A percentile compares a stretch with the other conserved stretches of the same genome.
These are phyloP conservation scores for Xylogone sp. DNA, from an alignment of 2,329 filamentous ascomycete species.

Conservation along the genomic window DNA sequence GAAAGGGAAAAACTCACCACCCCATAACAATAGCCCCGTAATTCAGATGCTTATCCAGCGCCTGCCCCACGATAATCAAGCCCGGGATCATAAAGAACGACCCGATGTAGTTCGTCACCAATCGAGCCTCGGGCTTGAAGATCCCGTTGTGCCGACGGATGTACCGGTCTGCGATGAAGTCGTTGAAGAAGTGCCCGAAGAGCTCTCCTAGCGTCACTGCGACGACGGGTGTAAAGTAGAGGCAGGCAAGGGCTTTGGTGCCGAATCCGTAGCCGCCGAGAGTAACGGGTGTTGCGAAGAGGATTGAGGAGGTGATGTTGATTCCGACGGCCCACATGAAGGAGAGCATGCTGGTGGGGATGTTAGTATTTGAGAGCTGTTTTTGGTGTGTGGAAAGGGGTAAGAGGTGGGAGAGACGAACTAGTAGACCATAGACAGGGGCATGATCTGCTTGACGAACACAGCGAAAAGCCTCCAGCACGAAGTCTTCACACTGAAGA, in stretches of 20 bases:
- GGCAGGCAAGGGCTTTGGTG: slow-evolving; percentile 13
- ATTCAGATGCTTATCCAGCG: slow-evolving; percentile 11
- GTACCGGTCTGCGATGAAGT: slow-evolving; percentile 21
- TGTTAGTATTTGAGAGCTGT: neutral
- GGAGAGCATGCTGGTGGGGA: slow-evolving; percentile 5
- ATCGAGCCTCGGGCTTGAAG: slow-evolving; percentile 8
- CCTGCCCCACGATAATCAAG: slow-evolving; percentile 18
- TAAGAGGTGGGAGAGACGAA: neutral
- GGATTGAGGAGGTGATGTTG: slow-evolving; percentile 20
- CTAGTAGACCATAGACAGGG: slow-evolving; percentile 17
- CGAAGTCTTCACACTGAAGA: slow-evolving; percentile 18
- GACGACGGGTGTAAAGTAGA: slow-evolving; percentile 27
- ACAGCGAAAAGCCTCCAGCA: slow-evolving; percentile 17
- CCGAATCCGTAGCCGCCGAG: slow-evolving; percentile 19
- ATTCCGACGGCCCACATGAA: slow-evolving; percentile 23
- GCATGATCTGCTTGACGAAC: slow-evolving; percentile 10
- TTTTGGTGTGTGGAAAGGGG: neutral
- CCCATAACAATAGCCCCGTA: slow-evolving; percentile 15
- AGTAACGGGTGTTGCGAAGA: slow-evolving; percentile 14
- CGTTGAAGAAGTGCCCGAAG: slow-evolving; percentile 25
- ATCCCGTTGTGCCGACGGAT: slow-evolving; percentile 12
- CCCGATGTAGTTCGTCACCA: slow-evolving; percentile 5
- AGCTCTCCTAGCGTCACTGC: slow-evolving; percentile 20
- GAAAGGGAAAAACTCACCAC: slow-evolving; percentile 6
- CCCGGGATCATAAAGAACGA: slow-evolving; percentile 15